phyloP scores from a whole-genome alignment of 108 stramenopile species.

The Fragilaria crotonensis region DNA sequence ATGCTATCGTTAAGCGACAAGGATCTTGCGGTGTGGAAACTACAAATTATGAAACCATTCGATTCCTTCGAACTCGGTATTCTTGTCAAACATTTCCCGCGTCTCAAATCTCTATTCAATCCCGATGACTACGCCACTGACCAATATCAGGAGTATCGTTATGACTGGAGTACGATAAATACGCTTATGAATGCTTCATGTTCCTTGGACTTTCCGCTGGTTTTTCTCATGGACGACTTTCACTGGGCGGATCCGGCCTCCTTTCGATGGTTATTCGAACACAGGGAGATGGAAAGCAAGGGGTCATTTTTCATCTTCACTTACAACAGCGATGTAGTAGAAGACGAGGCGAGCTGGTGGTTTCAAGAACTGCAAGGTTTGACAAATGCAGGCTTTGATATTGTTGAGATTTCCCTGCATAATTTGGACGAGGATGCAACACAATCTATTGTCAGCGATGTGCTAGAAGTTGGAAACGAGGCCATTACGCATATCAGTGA shows the following conservation, averaged over 20 bases:
- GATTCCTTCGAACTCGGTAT: neutral
- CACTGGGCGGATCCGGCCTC: neutral
- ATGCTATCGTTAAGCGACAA: neutral
- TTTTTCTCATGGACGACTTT: neutral
- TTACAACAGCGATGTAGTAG: neutral
- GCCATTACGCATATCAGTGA: neutral
- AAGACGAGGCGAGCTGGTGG: neutral
- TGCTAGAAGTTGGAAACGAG: neutral
- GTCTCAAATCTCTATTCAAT: neutral
- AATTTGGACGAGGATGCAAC: neutral
- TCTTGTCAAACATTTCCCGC: neutral
- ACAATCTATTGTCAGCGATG: neutral
- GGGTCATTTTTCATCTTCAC: neutral
- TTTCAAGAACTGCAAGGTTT: neutral
- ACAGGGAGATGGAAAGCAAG: neutral
- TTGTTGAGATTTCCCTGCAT: neutral
- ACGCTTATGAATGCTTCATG: neutral
- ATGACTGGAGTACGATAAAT: neutral
- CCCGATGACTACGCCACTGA: neutral
- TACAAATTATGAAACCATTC: neutral
- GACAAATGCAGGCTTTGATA: neutral
- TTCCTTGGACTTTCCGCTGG: neutral
- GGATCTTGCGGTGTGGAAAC: neutral
- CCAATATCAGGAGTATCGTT: neutral
- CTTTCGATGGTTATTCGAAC: neutral